Percentiles rank a stretch among this genome's conserved stretches.
phyloP scores from a whole-genome alignment of 805 yeast genomes.

The Teunomyces atbi region DNA sequence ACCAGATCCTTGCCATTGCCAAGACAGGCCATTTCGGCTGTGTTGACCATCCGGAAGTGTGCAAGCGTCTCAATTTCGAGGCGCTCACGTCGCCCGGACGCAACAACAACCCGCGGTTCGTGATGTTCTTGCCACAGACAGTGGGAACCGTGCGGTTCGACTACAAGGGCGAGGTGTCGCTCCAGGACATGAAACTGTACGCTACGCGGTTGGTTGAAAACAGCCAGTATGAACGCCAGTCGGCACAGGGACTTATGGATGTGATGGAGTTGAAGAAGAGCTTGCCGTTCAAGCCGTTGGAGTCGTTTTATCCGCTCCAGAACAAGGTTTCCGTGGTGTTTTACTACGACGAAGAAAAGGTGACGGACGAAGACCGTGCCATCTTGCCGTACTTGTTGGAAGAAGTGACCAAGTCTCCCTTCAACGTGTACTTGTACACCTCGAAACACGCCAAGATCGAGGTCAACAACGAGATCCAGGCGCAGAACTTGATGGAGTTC shows the following conservation, averaged over 20 bases:
- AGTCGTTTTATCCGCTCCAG: slow-evolving; percentile 36
- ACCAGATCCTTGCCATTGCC: slow-evolving; percentile 39
- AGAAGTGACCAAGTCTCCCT: slow-evolving; percentile 55
- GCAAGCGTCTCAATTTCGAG: slow-evolving; percentile 49
- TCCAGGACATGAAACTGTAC: slow-evolving; percentile 39
- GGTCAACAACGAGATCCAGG: slow-evolving; percentile 42
- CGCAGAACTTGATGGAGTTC: slow-evolving; percentile 36
- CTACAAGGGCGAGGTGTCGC: slow-evolving; percentile 36
- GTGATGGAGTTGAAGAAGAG: slow-evolving; percentile 26
- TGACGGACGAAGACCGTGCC: slow-evolving; percentile 60
- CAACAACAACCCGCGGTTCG: slow-evolving; percentile 37
- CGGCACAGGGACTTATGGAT: slow-evolving; percentile 29
- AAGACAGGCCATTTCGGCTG: slow-evolving; percentile 63
- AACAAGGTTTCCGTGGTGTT: slow-evolving; percentile 52
- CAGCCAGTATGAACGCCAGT: slow-evolving; percentile 36
- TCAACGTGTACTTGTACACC: slow-evolving; percentile 52
- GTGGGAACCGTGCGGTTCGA: slow-evolving; percentile 48
- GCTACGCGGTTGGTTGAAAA: slow-evolving; percentile 48
- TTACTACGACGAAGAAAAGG: slow-evolving; percentile 48
- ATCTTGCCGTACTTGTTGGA: slow-evolving; percentile 61
- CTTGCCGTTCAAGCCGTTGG: slow-evolving; percentile 31
- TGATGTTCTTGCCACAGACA: slow-evolving; percentile 52
- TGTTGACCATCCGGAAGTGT: slow-evolving; percentile 46
- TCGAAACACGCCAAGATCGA: slow-evolving; percentile 45
- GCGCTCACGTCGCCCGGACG: slow-evolving; percentile 11